Evolutionary conservation across 1,139 yeast genomes (phyloP).

Genomic region (Diutina siamensis): DNA sequence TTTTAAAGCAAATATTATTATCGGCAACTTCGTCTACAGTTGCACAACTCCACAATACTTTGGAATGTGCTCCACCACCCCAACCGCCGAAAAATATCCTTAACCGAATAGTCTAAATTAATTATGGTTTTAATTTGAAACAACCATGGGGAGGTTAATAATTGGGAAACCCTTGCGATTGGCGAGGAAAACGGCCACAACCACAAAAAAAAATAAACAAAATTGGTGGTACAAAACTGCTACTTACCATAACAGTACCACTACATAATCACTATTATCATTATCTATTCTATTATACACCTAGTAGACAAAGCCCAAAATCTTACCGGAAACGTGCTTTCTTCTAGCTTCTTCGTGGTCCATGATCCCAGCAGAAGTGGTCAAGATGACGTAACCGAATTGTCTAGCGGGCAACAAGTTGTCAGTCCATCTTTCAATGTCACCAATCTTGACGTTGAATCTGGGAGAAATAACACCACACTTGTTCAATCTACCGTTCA

Average conservation of each 20-base stretch:
- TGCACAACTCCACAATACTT: no score
- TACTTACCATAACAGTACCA: not conserved
- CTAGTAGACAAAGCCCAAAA: slow-evolving; percentile 92
- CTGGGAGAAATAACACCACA: slow-evolving; percentile 98
- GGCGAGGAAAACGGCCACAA: no score
- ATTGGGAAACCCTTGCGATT: no score
- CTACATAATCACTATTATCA: not conserved
- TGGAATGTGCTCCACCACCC: no score
- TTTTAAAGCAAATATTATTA: no score
- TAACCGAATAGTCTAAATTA: no score
- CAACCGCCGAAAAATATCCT: no score
- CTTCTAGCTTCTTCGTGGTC: slow-evolving; percentile 99
- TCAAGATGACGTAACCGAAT: slow-evolving; percentile 87
- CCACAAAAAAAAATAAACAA: no score
- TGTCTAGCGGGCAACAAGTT: slow-evolving; percentile 98
- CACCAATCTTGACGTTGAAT: slow-evolving; percentile 88
- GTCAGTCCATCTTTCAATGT: slow-evolving; percentile 96
- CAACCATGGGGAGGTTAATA: no score
- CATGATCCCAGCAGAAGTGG: slow-evolving; percentile 99
- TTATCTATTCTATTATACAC: slow-evolving; percentile 1
- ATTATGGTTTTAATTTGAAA: no score
- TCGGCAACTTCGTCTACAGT: no score
- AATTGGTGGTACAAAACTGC: no score
- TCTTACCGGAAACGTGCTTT: slow-evolving; percentile 98
- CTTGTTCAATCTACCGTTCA: slow-evolving; percentile 97